Evolutionary conservation across 129 eudicot genomes (phyloP), one percentile per base, ranked within the genome.

Genomic region (Saposhnikovia divaricata): DNA sequence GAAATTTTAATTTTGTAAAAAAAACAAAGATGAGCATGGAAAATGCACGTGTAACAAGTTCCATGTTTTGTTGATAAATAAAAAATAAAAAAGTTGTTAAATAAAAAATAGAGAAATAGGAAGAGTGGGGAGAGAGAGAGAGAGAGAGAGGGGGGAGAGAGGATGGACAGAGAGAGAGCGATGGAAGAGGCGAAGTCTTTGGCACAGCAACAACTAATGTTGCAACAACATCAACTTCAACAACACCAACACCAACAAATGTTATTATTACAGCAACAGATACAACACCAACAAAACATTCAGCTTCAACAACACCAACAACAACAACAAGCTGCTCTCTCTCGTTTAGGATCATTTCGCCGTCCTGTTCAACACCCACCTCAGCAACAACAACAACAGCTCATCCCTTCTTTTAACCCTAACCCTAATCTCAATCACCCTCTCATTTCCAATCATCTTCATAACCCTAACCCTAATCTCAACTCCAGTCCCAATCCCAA

Each of bases 311-410:
- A 86, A 12, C 75, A 34, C 14, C 75, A 86, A 61, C 85, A n/a
- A n/a, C n/a, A n/a, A n/a, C n/a, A 81, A 45, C 93, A 89, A 63
- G 87, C 88, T 44, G 9, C 91, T 75, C 88, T 93, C 48, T 87
- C 97, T 39, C 95, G 97, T 2, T 93, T 90, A 89, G 61, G 91
- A 93, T 85, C 89, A 77, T 15, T 43, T 12, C 77, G 14, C 28
- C 65, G 44, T 19, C 83, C 44, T 76, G 37, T 34, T 0, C 37
- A 34, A 34, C 37, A 34, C 0, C 43, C 43, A 40, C 43, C 43
- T 40, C 78, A 16, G 38, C 77, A 82, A 55, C 74, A n/a, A n/a
- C n/a, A n/a, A n/a, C n/a, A 70, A 19, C 71, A 65, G 16, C 31
- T 65, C 72, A 66, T 37, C 43, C 74, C 44, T 0, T 16, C 5